Evolutionary conservation across 1,284 basidiomycete species (phyloP), one percentile per base, ranked within the genome.

Genomic region (Ganoderma sp.): DNA sequence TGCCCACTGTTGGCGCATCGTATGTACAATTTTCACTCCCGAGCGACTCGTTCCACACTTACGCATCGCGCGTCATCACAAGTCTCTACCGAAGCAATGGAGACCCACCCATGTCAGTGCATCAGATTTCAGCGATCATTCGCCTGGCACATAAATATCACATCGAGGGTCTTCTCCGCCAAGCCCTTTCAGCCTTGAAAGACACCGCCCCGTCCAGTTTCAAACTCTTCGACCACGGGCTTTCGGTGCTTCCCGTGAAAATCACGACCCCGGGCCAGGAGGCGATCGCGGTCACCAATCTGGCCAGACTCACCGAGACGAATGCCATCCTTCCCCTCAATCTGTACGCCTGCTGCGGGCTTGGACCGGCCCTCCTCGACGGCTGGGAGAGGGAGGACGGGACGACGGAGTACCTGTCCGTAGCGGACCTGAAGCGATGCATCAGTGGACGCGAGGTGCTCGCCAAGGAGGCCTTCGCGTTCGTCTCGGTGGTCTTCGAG

Each of bases 131-230:
- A 25, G 67, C 67, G 17, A 32, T 69, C 48, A 19, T 66, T 19
- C 67, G 64, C 34, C 56, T 69, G 28, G 56, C 64, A 3, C 60
- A 66, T 43, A 69, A 66, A 22, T 69, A 69, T 48, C 34, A 52
- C 22, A 12, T 66, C 9, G 57, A 64, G 25, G 34, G 42, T 25
- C 19, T 67, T 9, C 52, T 41, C 37, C 37, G 50, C 7, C 41
- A 65, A 28, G 65, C 60, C 14, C 25, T 67, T 3, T 58, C n/a
- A 10, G n/a, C 15, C 37, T 28, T 65, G 2, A 17, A 61, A 32
- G 56, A 48, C 19, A 57, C 7, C 45, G 42, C 58, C 34, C 12
- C 65, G 10, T 56, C 28, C 17, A 56, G 52, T 34, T 56, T 56
- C 52, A 34, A 56, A 19, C 15, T 17, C 17, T 56, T 28, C 15